Base-by-base conservation (phyloP, 805 yeast species). In the Wickerhamomyces queroliae region DNA sequence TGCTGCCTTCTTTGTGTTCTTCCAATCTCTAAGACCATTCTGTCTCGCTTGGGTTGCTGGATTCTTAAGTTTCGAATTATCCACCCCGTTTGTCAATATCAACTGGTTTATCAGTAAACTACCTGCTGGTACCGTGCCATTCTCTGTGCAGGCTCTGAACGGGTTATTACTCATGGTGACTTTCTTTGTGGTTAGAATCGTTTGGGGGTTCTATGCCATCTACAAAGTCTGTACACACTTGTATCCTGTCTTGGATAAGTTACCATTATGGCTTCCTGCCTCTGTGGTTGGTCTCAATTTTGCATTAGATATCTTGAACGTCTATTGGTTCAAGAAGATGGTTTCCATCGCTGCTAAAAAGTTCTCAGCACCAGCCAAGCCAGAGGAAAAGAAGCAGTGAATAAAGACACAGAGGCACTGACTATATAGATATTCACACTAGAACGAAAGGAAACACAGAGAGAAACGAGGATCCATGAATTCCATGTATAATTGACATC, bases 31-130 rank as follows among this genome's bases (percentile, higher is more conserved):
- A 43, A 58, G 68, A 24, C 96, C 96, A 3, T 85, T 80, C 60
- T 76, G 87, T 56, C 78, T 82, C 61, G 83, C 89, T 37, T 83
- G 84, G 78, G 74, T 85, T 21, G 91, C 95, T 1, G 78, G 81
- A 17, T 93, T 90, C 58, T 69, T 93, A 51, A 58, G 85, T 36
- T 93, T 84, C 61, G 99, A 93, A 63, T 72, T 85, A 30, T 83
- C 95, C 35, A 86, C 97, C 2, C 98, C 98, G 8, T 93, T 93
- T 63, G 96, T 93, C 45, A 95, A 93, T 62, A 59, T 86, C 56
- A 87, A 93, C 61, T 93, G 97, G 96, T 90, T 83, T 61, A 80
- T 88, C 25, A 72, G 83, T 24, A 81, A 85, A 51, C 67, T 89
- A 15, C 93, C 95, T 1, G 70, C 70, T 1, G 85, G 83, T 4